These are phyloP conservation scores for Quercus berberidifolia DNA, from an alignment of 306 rosid species.

Conservation along the genomic window DNA sequence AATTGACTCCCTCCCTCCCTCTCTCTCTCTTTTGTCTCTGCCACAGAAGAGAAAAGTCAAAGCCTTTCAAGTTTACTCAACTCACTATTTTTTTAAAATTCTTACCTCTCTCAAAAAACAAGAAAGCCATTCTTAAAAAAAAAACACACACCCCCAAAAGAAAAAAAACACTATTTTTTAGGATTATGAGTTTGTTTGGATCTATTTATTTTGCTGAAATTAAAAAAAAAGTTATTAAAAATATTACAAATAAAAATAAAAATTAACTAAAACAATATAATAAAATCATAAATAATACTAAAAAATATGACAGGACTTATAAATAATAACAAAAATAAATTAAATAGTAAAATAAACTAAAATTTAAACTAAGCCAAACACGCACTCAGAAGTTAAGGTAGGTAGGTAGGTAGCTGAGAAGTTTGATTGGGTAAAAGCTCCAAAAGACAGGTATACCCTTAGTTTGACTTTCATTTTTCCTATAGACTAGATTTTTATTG, in stretches of 20 bases:
- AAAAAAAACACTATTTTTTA: neutral
- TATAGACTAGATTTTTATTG: slow-evolving; percentile 4
- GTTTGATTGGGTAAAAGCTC: neutral
- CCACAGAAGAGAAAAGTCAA: neutral
- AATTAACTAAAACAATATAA: too few relatives aligned
- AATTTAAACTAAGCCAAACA: too few relatives aligned
- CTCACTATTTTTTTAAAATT: neutral
- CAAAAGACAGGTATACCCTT: slow-evolving; percentile 11
- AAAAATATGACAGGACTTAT: too few relatives aligned
- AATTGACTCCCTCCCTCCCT: slow-evolving; percentile 27
- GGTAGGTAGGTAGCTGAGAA: neutral
- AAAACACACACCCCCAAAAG: neutral
- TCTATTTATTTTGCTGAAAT: fast-evolving
- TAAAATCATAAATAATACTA: too few relatives aligned
- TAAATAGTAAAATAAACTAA: too few relatives aligned
- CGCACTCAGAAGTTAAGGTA: neutral
- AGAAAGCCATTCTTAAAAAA: neutral
- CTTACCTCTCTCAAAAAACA: too few relatives aligned
- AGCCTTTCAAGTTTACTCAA: neutral
- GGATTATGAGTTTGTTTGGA: neutral
- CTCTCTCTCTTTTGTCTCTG: neutral
- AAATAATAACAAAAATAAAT: too few relatives aligned
- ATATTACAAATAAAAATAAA: too few relatives aligned
- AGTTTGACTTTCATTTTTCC: slow-evolving; percentile 11
- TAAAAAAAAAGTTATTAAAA: too few relatives aligned